Percentiles rank a stretch among this genome's conserved stretches.
Evolutionary conservation across 768 basidiomycete genomes (phyloP).

Genomic region (Mycena latifolia): DNA sequence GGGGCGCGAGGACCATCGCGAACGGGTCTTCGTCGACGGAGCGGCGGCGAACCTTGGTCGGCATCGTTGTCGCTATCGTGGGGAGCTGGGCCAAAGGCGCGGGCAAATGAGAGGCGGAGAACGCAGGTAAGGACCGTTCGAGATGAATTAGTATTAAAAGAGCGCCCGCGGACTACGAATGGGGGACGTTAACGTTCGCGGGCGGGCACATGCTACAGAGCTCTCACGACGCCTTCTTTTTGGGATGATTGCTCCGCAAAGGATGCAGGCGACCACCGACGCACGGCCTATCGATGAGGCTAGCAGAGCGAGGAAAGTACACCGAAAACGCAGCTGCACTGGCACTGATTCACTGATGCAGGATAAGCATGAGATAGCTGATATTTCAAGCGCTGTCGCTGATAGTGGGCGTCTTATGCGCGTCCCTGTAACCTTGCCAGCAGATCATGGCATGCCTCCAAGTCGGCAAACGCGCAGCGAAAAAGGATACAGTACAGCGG

Average conservation of each 20-base stretch:
- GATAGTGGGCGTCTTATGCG: background rate
- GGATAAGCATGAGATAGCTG: too few species aligned
- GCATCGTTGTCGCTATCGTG: slow-evolving; percentile 21
- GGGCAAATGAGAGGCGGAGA: slow-evolving; percentile 20
- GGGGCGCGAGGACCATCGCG: slow-evolving; percentile 60
- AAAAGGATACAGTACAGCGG: background rate
- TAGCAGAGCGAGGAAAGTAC: background rate
- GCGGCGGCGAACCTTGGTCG: slow-evolving; percentile 28
- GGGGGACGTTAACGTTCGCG: slow-evolving; percentile 5
- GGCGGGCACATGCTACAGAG: slow-evolving; percentile 21
- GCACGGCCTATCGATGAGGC: too few species aligned
- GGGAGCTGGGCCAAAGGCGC: background rate
- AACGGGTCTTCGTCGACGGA: slow-evolving; percentile 60
- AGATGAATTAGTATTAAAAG: slow-evolving; percentile 4
- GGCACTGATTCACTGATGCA: background rate
- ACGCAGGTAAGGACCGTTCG: slow-evolving; percentile 14
- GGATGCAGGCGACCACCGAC: background rate
- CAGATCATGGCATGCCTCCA: background rate
- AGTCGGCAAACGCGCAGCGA: slow-evolving; percentile 16
- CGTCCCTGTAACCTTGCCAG: background rate
- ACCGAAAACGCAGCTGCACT: background rate
- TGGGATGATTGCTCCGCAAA: slow-evolving; percentile 29
- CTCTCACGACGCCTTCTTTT: slow-evolving; percentile 32
- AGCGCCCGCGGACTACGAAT: slow-evolving; percentile 22
- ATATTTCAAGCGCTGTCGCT: background rate